Percentiles rank a stretch among this genome's conserved stretches.
These are phyloP conservation scores for Colletotrichum sidae DNA, from an alignment of 2,329 filamentous ascomycete genomes.

Conservation along the genomic window DNA sequence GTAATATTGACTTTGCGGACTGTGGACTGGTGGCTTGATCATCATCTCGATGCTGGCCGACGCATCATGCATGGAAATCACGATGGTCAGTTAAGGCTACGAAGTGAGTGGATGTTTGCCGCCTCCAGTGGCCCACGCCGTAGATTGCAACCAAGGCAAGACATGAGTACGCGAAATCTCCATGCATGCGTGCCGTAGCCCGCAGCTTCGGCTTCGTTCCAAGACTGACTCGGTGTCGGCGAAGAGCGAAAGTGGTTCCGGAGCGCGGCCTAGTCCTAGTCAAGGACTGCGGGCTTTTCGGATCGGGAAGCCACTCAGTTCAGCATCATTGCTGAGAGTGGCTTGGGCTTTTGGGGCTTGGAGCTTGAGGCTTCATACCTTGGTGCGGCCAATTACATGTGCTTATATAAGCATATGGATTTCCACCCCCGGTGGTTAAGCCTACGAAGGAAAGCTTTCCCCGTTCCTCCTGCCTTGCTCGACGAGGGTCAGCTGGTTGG, in stretches of 20 bases:
- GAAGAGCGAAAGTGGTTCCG: conserved; percentile 25
- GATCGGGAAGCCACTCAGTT: conserved; percentile 2
- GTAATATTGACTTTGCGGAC: too few relatives aligned
- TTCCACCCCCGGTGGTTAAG: too few relatives aligned
- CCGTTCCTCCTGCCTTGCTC: too few relatives aligned
- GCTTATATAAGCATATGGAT: neutral
- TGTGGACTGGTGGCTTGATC: conserved; percentile 15
- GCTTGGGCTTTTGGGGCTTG: too few relatives aligned
- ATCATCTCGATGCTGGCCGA: conserved; percentile 4
- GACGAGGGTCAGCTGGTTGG: too few relatives aligned
- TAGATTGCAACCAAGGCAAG: conserved; percentile 24
- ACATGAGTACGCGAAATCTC: conserved; percentile 15
- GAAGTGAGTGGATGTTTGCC: conserved; percentile 12
- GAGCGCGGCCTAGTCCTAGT: conserved; percentile 30
- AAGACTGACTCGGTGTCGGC: conserved; percentile 35
- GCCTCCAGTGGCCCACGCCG: conserved; percentile 19
- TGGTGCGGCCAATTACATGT: neutral
- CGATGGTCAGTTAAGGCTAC: conserved; percentile 11
- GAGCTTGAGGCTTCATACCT: neutral
- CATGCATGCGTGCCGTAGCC: conserved; percentile 20
- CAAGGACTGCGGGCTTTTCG: conserved; percentile 24
- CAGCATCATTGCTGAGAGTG: too few relatives aligned
- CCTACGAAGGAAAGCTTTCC: too few relatives aligned
- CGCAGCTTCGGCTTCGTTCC: conserved; percentile 23
- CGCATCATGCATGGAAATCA: neutral